Evolutionary conservation across 768 basidiomycete genomes (phyloP).

Genomic region (Collybia nuda): DNA sequence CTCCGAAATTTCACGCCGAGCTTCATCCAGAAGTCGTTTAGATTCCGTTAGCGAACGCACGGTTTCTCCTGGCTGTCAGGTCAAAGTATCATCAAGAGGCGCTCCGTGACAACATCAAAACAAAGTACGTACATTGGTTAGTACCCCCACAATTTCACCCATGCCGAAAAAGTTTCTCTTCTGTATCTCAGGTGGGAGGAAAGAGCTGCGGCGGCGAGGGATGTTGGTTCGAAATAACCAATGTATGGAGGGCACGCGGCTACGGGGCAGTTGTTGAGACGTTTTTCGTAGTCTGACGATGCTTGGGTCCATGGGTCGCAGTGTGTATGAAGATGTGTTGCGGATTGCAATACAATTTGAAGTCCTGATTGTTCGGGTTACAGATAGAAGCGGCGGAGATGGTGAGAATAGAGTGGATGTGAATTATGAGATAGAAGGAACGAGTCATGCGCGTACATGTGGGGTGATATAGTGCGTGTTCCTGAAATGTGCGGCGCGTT

Average conservation of each 20-base stretch:
- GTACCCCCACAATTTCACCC: conserved; percentile 73
- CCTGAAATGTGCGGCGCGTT: conserved; percentile 17
- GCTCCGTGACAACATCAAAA: not conserved
- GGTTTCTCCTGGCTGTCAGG: conserved; percentile 68
- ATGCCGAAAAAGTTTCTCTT: conserved; percentile 79
- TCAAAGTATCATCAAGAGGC: conserved; percentile 3
- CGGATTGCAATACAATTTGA: conserved; percentile 5
- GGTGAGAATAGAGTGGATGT: conserved; percentile 8
- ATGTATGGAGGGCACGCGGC: conserved; percentile 46
- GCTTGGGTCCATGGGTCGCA: conserved; percentile 17
- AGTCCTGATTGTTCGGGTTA: conserved; percentile 2
- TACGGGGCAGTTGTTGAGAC: conserved; percentile 18
- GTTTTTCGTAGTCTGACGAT: conserved; percentile 25
- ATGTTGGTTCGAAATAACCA: conserved; percentile 80
- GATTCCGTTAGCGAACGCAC: conserved; percentile 81
- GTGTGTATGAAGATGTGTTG: conserved; percentile 3
- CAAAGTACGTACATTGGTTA: conserved; percentile 60
- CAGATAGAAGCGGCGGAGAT: not conserved
- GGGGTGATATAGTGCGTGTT: conserved; percentile 9
- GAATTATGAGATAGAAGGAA: conserved; percentile 12
- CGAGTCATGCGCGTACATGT: conserved; percentile 20
- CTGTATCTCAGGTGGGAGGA: conserved; percentile 57
- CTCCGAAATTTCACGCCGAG: conserved; percentile 72
- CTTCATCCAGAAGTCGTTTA: conserved; percentile 72
- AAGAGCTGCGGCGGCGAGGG: conserved; percentile 61